Percentiles rank a stretch among this genome's conserved stretches.
Evolutionary conservation across 2,329 filamentous ascomycete species (phyloP).

Genomic region (Colletotrichum higginsianum): DNA sequence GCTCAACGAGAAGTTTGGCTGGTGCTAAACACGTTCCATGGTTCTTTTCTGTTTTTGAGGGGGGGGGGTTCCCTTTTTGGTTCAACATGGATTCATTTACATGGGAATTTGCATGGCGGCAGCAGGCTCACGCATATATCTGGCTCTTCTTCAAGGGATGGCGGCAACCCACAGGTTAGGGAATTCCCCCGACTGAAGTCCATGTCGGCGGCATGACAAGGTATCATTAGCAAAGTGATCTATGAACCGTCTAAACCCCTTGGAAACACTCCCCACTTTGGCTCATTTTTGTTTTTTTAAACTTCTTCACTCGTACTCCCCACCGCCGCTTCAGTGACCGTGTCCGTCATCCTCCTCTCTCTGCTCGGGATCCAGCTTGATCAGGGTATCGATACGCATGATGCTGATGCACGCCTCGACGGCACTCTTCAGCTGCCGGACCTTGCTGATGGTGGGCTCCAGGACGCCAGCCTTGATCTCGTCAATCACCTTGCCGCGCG

Average conservation of each 20-base stretch:
- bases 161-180: neutral
- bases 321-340: slow-evolving; percentile 73
- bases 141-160: slow-evolving; percentile 20
- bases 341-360: slow-evolving; percentile 86
- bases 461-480: slow-evolving; percentile 94
- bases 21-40: slow-evolving; percentile 70
- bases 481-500: slow-evolving; percentile 91
- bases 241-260: slow-evolving; percentile 43
- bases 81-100: too few species aligned
- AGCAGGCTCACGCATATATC: neutral
- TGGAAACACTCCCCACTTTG: slow-evolving; percentile 29
- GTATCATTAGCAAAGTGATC: slow-evolving; percentile 44
- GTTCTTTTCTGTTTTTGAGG: too few species aligned
- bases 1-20: slow-evolving; percentile 83
- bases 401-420: slow-evolving; percentile 99
- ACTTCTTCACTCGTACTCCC: slow-evolving; percentile 1
- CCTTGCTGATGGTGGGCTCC: slow-evolving; percentile 98
- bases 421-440: slow-evolving; percentile 97
- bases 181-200: slow-evolving; percentile 16
- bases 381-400: slow-evolving; percentile 99
- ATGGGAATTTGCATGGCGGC: too few species aligned
- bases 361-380: slow-evolving; percentile 95
- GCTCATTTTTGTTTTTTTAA: slow-evolving; percentile 36
- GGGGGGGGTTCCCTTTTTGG: too few species aligned
- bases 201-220: slow-evolving; percentile 38